phyloP scores from a whole-genome alignment of 495 filamentous ascomycete species.

The Aspergillus sparsus region DNA sequence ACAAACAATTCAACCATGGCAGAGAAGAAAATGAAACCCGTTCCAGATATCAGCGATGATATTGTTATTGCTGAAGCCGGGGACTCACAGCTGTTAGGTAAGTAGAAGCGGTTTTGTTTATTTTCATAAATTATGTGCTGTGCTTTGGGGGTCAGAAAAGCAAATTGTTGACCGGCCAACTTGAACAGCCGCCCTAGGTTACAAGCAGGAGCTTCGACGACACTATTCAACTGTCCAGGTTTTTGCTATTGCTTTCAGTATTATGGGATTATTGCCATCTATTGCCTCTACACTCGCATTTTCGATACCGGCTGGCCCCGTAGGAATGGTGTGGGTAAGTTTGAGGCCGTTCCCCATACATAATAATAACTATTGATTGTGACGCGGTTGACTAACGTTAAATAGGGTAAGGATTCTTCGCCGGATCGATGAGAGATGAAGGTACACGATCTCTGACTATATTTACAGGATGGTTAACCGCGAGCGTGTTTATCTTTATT shows the following conservation, averaged over 20 bases:
- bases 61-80: slow-evolving; percentile 19
- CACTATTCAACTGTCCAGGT: slow-evolving; percentile 66
- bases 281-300: slow-evolving; percentile 66
- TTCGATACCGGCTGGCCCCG: slow-evolving; percentile 65
- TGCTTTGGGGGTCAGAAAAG: not conserved
- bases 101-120: slow-evolving; percentile 4
- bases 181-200: slow-evolving; percentile 50
- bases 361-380: not conserved
- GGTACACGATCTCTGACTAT: slow-evolving; percentile 12
- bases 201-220: slow-evolving; percentile 69
- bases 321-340: slow-evolving; percentile 67
- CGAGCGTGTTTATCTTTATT: slow-evolving; percentile 62
- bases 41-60: slow-evolving; percentile 15
- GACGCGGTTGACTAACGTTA: slow-evolving; percentile 17
- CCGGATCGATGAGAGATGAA: not conserved
- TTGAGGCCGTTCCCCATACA: not conserved
- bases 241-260: slow-evolving; percentile 70
- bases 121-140: not conserved
- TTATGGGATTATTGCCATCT: slow-evolving; percentile 69
- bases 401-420: slow-evolving; percentile 28
- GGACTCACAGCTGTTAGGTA: slow-evolving; percentile 39
- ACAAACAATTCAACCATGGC: slow-evolving; percentile 10
- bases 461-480: slow-evolving; percentile 58
- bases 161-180: slow-evolving; percentile 12
- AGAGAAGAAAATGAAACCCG: slow-evolving; percentile 16